Conservation (phyloP, 78 protist genomes). For the Dictyostelium purpureum region DNA sequence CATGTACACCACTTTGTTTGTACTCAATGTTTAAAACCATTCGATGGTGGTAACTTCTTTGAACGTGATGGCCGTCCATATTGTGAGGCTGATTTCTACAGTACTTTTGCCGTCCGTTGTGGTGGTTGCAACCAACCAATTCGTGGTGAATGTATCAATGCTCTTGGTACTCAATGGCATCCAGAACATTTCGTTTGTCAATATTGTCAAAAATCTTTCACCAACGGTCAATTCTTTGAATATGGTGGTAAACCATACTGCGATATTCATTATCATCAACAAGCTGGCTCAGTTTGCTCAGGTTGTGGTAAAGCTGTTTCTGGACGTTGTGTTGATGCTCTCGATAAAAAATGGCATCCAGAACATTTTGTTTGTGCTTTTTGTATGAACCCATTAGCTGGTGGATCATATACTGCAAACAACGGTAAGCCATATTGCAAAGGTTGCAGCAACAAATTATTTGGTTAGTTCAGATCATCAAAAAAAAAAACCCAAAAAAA, state of each 20-base stretch:
- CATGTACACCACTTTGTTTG: slow-evolving; percentile 84
- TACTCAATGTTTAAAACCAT: slow-evolving; percentile 81
- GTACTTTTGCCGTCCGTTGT: slow-evolving; percentile 68
- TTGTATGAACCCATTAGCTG: slow-evolving; percentile 83
- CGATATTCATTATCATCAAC: slow-evolving; percentile 81
- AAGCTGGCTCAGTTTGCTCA: slow-evolving; percentile 76
- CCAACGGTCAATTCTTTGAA: slow-evolving; percentile 75
- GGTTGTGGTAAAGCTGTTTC: slow-evolving; percentile 80
- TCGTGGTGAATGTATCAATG: slow-evolving; percentile 84
- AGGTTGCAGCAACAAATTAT: slow-evolving; percentile 54
- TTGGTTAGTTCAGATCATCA: no score
- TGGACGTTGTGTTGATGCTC: slow-evolving; percentile 81
- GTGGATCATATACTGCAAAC: slow-evolving; percentile 75
- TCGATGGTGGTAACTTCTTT: slow-evolving; percentile 80
- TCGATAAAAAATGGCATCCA: slow-evolving; percentile 87
- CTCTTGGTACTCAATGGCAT: slow-evolving; percentile 87
- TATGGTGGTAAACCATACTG: slow-evolving; percentile 86
- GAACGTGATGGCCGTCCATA: slow-evolving; percentile 85
- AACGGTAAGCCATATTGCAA: slow-evolving; percentile 82
- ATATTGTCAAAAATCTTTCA: slow-evolving; percentile 69
- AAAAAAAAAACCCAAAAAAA: not conserved
- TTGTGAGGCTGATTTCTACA: slow-evolving; percentile 80
- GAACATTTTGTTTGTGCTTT: slow-evolving; percentile 87
- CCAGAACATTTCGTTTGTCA: slow-evolving; percentile 85
- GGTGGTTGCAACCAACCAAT: slow-evolving; percentile 75